These are phyloP conservation scores for Cutaneotrichosporon mucoides DNA, from an alignment of 1,284 basidiomycete species.

Conservation along the genomic window DNA sequence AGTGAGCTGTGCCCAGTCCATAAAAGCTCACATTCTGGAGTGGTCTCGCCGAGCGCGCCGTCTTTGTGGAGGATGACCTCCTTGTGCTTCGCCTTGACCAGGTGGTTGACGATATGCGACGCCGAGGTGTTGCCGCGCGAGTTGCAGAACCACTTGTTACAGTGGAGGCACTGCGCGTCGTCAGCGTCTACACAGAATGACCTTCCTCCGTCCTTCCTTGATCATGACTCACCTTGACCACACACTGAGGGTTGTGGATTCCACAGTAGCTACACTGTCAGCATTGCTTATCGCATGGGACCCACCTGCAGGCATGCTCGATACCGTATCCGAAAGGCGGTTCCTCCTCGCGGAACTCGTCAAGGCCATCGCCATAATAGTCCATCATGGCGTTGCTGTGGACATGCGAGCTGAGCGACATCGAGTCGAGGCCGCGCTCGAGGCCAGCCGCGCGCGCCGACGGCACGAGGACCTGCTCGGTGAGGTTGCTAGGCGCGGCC, in stretches of 20 bases:
- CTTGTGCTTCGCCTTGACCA: constrained; percentile 98
- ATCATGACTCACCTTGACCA: constrained; percentile 63
- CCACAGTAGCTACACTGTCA: constrained; percentile 78
- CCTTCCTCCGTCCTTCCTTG: background rate
- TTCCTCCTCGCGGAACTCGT: constrained; percentile 78
- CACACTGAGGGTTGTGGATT: constrained; percentile 95
- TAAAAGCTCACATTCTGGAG: constrained; percentile 69
- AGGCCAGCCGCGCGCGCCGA: constrained; percentile 7
- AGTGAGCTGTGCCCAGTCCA: constrained; percentile 20
- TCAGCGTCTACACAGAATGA: background rate
- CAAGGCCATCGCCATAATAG: constrained; percentile 70
- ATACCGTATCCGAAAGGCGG: constrained; percentile 72
- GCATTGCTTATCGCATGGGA: background rate
- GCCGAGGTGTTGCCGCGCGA: constrained; percentile 97
- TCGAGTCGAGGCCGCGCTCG: constrained; percentile 19
- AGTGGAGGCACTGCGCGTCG: constrained; percentile 66
- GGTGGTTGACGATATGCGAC: constrained; percentile 97
- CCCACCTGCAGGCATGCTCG: constrained; percentile 92
- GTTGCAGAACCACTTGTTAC: constrained; percentile 99
- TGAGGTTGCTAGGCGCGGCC: constrained; percentile 52
- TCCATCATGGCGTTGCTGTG: constrained; percentile 23
- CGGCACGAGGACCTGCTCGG: constrained; percentile 18
- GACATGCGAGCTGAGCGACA: constrained; percentile 18
- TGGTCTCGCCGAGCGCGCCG: constrained; percentile 91
- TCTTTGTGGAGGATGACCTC: constrained; percentile 96